Percentiles rank a stretch among this genome's conserved stretches.
These are phyloP conservation scores for Leucogyrophana mollusca DNA, from an alignment of 768 basidiomycete species.

Conservation along the genomic window DNA sequence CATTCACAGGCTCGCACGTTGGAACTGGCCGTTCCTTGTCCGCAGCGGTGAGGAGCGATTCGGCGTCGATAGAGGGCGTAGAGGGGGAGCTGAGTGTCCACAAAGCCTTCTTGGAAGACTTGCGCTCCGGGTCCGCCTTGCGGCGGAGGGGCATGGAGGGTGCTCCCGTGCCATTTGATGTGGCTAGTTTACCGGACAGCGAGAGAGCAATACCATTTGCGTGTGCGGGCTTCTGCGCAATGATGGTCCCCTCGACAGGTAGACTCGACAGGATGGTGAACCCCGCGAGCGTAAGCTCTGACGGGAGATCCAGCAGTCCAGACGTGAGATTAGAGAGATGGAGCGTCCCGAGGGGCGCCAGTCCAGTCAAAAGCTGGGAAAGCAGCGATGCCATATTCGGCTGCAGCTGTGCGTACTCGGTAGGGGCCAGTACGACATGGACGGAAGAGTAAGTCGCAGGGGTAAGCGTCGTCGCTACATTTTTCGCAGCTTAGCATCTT, in stretches of 20 bases:
- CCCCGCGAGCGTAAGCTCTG: constrained; percentile 64
- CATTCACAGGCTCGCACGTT: constrained; percentile 64
- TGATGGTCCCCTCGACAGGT: constrained; percentile 35
- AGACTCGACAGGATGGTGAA: constrained; percentile 55
- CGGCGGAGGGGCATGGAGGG: constrained; percentile 50
- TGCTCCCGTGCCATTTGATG: constrained; percentile 15
- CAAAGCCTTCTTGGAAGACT: constrained; percentile 82
- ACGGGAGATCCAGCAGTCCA: constrained; percentile 43
- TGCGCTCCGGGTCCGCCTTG: constrained; percentile 51
- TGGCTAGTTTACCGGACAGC: constrained; percentile 22
- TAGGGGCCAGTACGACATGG: constrained; percentile 60
- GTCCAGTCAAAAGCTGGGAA: constrained; percentile 54
- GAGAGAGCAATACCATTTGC: constrained; percentile 38
- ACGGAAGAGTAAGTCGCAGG: constrained; percentile 60
- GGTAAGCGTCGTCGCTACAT: constrained; percentile 55
- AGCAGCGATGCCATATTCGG: constrained; percentile 57
- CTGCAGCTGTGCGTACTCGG: constrained; percentile 60
- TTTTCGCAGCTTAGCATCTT: constrained; percentile 2
- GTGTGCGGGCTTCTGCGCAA: constrained; percentile 71
- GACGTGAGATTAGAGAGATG: constrained; percentile 57
- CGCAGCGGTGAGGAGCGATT: constrained; percentile 77
- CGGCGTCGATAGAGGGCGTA: constrained; percentile 77
- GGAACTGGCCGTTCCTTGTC: constrained; percentile 80
- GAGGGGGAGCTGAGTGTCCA: constrained; percentile 79
- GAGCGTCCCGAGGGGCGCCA: constrained; percentile 68